Base-by-base conservation (phyloP, 2,329 filamentous ascomycete genomes). In the Fusarium clavum region DNA sequence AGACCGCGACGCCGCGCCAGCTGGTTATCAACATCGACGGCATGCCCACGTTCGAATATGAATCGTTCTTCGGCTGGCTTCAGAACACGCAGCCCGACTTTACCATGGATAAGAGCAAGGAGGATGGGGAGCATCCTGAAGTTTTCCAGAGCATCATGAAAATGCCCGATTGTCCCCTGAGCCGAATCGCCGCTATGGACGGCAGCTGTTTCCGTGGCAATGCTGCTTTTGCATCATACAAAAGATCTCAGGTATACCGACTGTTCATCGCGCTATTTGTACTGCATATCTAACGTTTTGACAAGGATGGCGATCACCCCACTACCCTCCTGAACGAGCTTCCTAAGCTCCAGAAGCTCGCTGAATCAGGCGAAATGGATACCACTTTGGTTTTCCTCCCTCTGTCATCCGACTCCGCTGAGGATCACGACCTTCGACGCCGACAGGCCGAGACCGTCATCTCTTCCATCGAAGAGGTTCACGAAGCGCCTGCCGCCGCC, bases 11-110 rank as follows among this genome's bases (percentile, higher is more conserved):
- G 40, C 82, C 84, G 8, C 81, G 79, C 55, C 89, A 92, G 78
- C 83, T 92, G 41, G 79, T 92, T 27, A 79, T 91, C 54, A 78
- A 88, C 71, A 80, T 91, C 53, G 85, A 90, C 75, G 87, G 89
- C 73, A 81, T 86, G 78, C 84, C 82, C 20, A 71, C 80, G 18
- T 75, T 82, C 44, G 83, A 85, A 48, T 71, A 80, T 83, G 54
- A 80, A 83, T 55, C 68, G 59, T 79, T 82, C n/a, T 80, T 83
- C 10, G 78, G 84, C 53, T 76, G 79, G 29, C 72, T 74, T 14
- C 73, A 81, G 24, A 76, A 81, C 27, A 72, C 69, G 30, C 68
- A 73, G 55, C 83, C 84, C 13, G 80, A 85, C 3, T 90, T 90
- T 63, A 82, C 80, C 9, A 83, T 85, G 61, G 75, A 78, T 34